Percentiles rank a stretch among this genome's conserved stretches.
phyloP scores from a whole-genome alignment of 2,329 filamentous ascomycete genomes.

The Trichoderma sp. region DNA sequence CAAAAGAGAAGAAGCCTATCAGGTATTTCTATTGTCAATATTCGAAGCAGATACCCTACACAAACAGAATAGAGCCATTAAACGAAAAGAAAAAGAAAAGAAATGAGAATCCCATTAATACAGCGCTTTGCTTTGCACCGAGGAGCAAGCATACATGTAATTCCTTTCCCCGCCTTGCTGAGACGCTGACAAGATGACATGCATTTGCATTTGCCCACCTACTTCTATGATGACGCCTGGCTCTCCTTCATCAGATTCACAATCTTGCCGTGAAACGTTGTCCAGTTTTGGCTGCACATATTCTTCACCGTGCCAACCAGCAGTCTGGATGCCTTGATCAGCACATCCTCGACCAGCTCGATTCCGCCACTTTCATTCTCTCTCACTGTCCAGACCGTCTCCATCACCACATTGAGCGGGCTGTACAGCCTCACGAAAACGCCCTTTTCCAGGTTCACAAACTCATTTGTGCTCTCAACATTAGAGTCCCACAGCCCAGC shows the following conservation, averaged over 20 bases:
- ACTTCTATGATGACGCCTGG: neutral
- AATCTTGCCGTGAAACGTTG: conserved; percentile 44
- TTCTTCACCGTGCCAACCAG: conserved; percentile 48
- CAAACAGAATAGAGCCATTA: neutral
- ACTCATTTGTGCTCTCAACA: conserved; percentile 53
- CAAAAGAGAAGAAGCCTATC: neutral
- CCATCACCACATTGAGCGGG: conserved; percentile 51
- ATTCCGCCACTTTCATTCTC: conserved; percentile 33
- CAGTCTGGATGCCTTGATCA: conserved; percentile 50
- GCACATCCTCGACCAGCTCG: conserved; percentile 49
- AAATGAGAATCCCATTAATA: neutral
- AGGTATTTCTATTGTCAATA: neutral
- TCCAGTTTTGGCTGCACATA: conserved; percentile 51
- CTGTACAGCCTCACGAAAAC: conserved; percentile 51
- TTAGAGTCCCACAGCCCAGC: conserved; percentile 55
- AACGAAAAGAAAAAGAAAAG: neutral
- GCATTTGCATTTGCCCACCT: neutral
- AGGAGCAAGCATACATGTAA: neutral
- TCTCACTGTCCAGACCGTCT: conserved; percentile 49
- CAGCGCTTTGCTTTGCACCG: neutral
- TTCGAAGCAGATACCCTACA: neutral
- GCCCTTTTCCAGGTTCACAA: conserved; percentile 48
- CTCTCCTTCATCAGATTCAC: conserved; percentile 12
- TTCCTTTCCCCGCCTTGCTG: neutral
- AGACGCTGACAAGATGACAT: neutral